Evolutionary conservation across 352 stramenopile species (phyloP), one percentile per base, ranked within the genome.

Genomic region (Pythium dissotocum): DNA sequence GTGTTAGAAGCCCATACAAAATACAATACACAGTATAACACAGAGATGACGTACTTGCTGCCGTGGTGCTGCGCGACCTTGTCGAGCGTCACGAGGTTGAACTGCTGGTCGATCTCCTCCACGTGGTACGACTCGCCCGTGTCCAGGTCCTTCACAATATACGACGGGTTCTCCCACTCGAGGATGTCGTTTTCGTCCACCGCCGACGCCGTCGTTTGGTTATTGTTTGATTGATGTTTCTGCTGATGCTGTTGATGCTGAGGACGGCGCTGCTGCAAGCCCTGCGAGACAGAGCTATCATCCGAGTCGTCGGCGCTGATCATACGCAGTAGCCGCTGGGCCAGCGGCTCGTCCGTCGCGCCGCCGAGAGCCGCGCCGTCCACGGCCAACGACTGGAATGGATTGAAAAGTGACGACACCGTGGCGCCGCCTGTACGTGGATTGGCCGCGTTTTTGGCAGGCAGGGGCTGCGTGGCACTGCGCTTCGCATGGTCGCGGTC

Each of bases 21-120:
- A 30, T 30, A 30, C 28, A 30, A 30, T 30, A 30, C 28, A 30
- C 28, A 4, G 28, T 30, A 5, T 30, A 2, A 30, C 28, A 30
- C 28, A 30, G 28, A 30, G 28, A 30, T 2, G 28, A 30, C 75
- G 21, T 73, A 88, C 79, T 78, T 87, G 57, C 74, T 76, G 65
- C 80, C 76, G 61, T 88, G 80, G 59, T 92, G 80, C 33, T 78
- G 72, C 6, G 73, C 82, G 26, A 92, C 73, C 8, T 80, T 80
- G 49, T 94, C 86, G 14, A 94, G 72, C 38, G 83, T 92, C 28
- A 92, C 78, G 51, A 93, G 72, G 21, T 76, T 88, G 58, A 91
- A 94, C 51, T 91, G 83, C 72, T 91, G 83, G 57, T 94, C 86
- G 66, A 94, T 94, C 70, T 94, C 82, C 54, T 94, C 86, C 5